These are phyloP conservation scores for Periconia macrospinosa DNA, from an alignment of 2,329 filamentous ascomycete species.

Conservation along the genomic window DNA sequence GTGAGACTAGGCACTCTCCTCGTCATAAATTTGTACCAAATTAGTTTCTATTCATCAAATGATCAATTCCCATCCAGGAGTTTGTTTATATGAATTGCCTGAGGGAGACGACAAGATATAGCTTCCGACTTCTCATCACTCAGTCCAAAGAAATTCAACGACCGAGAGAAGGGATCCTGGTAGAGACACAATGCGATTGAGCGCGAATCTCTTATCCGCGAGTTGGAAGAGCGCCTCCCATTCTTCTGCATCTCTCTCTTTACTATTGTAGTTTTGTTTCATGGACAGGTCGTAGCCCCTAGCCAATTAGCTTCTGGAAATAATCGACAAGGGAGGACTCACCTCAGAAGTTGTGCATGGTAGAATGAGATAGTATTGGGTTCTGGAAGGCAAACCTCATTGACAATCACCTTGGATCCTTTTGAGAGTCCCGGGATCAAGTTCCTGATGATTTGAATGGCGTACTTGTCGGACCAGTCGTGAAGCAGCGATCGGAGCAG, in stretches of 20 bases:
- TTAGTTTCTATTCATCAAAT: no score
- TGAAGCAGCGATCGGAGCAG: slow-evolving; percentile 5
- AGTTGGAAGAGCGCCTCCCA: slow-evolving; percentile 46
- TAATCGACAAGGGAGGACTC: background rate
- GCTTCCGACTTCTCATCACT: no score
- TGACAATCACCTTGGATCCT: slow-evolving; percentile 49
- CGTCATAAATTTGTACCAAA: no score
- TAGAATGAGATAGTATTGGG: background rate
- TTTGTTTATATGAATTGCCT: no score
- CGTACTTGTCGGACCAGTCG: slow-evolving; percentile 54
- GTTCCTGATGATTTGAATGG: slow-evolving; percentile 29
- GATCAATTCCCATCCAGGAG: no score
- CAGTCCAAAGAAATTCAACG: slow-evolving; percentile 2
- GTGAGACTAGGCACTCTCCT: no score
- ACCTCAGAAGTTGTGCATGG: slow-evolving; percentile 5
- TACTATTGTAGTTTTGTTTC: slow-evolving; percentile 6
- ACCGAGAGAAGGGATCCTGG: slow-evolving; percentile 1
- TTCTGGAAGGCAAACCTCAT: slow-evolving; percentile 36
- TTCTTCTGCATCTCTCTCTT: slow-evolving; percentile 47
- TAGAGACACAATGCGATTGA: background rate
- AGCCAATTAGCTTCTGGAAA: background rate
- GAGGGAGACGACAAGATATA: no score
- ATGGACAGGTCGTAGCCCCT: slow-evolving; percentile 6
- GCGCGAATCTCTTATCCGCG: background rate
- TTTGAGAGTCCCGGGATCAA: slow-evolving; percentile 58